A percentile compares a stretch with the other conserved stretches of the same genome.
Conservation (phyloP, 2,329 filamentous ascomycete species). For the Phaeophleospora eucalypticola region DNA sequence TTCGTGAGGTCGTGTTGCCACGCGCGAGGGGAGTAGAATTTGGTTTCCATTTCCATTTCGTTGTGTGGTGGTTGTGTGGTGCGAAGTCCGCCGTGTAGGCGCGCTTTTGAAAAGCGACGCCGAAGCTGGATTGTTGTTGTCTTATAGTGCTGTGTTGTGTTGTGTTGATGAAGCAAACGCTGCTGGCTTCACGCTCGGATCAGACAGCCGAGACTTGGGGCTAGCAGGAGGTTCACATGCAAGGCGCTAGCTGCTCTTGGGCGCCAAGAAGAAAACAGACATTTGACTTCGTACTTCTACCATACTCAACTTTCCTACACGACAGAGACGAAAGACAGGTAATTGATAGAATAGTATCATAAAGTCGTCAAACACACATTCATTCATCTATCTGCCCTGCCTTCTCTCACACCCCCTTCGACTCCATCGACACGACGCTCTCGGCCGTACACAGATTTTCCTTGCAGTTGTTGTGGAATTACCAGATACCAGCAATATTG, state of each 20-base stretch:
- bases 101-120: neutral
- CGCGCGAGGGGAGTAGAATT: neutral
- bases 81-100: too few species aligned
- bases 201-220: neutral
- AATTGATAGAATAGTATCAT: too few species aligned
- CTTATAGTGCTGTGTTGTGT: too few species aligned
- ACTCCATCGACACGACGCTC: neutral
- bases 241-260: neutral
- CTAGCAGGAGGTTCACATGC: neutral
- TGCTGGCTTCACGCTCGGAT: neutral
- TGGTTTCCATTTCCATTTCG: neutral
- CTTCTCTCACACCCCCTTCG: neutral
- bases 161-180: neutral
- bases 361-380: neutral
- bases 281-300: too few species aligned
- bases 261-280: neutral
- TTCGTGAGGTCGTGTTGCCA: neutral
- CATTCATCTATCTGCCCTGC: neutral
- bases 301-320: too few species aligned
- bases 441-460: neutral
- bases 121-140: too few species aligned
- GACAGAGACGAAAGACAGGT: too few species aligned
- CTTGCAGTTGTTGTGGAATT: too few species aligned
- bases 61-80: neutral
- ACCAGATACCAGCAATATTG: too few species aligned